These are phyloP conservation scores for Coriolopsis trogii DNA, from an alignment of 1,284 basidiomycete genomes.

Conservation along the genomic window DNA sequence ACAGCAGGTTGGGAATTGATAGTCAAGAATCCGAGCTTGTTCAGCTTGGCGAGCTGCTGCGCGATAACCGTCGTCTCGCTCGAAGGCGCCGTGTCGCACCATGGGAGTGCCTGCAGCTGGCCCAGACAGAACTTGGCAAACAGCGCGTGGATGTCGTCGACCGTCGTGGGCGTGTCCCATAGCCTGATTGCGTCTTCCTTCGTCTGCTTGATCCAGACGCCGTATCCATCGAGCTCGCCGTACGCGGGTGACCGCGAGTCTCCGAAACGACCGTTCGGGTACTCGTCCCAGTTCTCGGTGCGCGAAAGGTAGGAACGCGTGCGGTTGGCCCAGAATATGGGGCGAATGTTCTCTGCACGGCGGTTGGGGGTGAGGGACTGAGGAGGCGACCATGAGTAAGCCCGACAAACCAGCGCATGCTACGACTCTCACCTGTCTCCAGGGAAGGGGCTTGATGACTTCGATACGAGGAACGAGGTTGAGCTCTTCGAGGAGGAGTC, in stretches of 20 bases:
- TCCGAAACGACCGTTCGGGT: constrained; percentile 98
- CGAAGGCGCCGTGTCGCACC: constrained; percentile 91
- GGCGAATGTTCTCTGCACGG: constrained; percentile 87
- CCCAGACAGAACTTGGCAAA: constrained; percentile 84
- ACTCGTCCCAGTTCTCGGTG: constrained; percentile 98
- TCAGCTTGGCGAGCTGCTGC: constrained; percentile 81
- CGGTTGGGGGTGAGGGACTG: constrained; percentile 88
- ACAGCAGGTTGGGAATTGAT: constrained; percentile 99
- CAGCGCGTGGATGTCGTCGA: constrained; percentile 69
- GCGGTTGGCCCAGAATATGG: constrained; percentile 96
- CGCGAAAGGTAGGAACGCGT: constrained; percentile 90
- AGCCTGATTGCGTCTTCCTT: constrained; percentile 83
- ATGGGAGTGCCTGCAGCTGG: constrained; percentile 81
- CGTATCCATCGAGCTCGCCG: constrained; percentile 96
- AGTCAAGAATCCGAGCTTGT: constrained; percentile 90
- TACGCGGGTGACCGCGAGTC: constrained; percentile 97
- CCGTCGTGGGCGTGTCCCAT: constrained; percentile 84
- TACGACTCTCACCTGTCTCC: constrained; percentile 73
- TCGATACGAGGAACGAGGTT: constrained; percentile 85
- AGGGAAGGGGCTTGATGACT: constrained; percentile 88
- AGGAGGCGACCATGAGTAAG: constrained; percentile 18
- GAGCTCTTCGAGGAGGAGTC: constrained; percentile 89
- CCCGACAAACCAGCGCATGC: no score
- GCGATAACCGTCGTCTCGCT: constrained; percentile 88
- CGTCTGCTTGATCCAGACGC: constrained; percentile 82